These are phyloP conservation scores for Syzygium oleosum DNA, from an alignment of 345 rosid genomes.

Conservation along the genomic window DNA sequence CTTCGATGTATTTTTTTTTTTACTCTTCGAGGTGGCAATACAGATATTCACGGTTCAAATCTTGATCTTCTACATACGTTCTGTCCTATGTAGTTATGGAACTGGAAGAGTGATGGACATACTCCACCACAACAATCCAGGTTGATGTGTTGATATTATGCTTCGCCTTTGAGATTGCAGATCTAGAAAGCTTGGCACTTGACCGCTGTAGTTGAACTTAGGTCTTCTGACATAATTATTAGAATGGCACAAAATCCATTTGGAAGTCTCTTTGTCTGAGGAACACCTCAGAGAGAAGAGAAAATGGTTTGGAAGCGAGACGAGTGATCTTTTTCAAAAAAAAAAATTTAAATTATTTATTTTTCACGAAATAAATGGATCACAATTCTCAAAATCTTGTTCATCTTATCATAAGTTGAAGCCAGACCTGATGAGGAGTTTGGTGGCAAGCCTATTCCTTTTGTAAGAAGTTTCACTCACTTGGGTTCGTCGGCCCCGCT, in stretches of 20 bases:
- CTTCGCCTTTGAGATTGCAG: background rate
- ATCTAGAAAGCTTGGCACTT: too few relatives aligned
- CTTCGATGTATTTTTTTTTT: background rate
- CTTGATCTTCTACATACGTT: background rate
- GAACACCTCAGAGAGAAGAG: background rate
- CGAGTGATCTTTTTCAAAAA: accelerated
- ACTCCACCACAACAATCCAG: background rate
- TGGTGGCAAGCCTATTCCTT: background rate
- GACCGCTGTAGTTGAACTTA: background rate
- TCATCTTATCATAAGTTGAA: background rate
- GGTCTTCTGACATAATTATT: background rate
- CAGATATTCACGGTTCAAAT: background rate
- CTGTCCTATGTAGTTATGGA: background rate
- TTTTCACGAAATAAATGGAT: background rate
- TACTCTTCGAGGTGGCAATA: background rate
- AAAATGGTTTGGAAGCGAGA: background rate
- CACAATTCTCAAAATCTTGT: accelerated
- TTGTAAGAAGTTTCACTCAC: background rate
- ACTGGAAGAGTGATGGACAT: background rate
- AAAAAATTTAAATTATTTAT: background rate
- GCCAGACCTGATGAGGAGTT: background rate
- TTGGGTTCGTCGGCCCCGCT: background rate
- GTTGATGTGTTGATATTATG: background rate
- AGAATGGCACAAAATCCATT: background rate
- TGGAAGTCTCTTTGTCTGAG: background rate